Conservation (phyloP, 2,329 filamentous ascomycete genomes). For the Boeremia lycopersici region DNA sequence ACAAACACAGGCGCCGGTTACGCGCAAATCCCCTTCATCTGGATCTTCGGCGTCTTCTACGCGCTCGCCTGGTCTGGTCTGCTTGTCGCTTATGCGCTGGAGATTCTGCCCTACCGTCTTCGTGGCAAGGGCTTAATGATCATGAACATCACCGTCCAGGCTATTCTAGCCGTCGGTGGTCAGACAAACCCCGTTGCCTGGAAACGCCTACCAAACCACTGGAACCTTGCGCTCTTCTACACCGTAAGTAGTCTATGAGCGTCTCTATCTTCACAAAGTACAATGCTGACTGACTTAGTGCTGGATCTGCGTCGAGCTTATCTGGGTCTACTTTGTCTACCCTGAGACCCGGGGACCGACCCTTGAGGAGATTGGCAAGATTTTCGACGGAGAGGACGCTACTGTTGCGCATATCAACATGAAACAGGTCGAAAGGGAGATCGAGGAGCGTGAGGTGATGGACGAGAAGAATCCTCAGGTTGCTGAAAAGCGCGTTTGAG, state of each 20-base stretch:
- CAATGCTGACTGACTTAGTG: conserved; percentile 31
- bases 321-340: conserved; percentile 59
- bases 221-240: conserved; percentile 71
- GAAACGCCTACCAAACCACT: conserved; percentile 61
- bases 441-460: conserved; percentile 20
- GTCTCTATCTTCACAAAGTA: background rate
- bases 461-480: conserved; percentile 26
- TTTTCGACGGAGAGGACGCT: conserved; percentile 69
- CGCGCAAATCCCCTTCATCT: conserved; percentile 58
- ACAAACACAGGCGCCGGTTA: conserved; percentile 47
- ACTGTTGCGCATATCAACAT: conserved; percentile 34
- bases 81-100: conserved; percentile 59
- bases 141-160: conserved; percentile 70
- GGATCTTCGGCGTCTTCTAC: conserved; percentile 59
- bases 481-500: conserved; percentile 3
- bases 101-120: conserved; percentile 57
- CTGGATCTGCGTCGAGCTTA: conserved; percentile 65
- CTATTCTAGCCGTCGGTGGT: conserved; percentile 65
- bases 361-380: conserved; percentile 70
- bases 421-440: conserved; percentile 30
- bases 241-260: conserved; percentile 42
- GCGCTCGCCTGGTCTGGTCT: conserved; percentile 64
- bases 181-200: conserved; percentile 68
- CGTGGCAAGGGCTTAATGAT: conserved; percentile 58
- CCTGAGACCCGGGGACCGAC: conserved; percentile 69